Base-by-base conservation (phyloP, 2,329 filamentous ascomycete species). In the Fusarium drepaniforme region DNA sequence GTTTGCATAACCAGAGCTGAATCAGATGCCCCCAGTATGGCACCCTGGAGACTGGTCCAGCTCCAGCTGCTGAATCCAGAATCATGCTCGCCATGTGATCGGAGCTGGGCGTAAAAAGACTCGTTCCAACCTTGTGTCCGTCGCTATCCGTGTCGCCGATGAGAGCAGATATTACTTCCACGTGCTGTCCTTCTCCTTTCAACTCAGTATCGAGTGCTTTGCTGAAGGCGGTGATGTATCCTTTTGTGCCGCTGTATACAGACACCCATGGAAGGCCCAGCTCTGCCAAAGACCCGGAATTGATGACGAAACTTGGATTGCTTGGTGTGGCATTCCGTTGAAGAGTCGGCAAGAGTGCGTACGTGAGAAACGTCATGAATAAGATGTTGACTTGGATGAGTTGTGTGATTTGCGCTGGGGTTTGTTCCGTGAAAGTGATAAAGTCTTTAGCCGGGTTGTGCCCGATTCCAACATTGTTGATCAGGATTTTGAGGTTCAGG, bases 341-440 rank as follows among this genome's bases (percentile, higher is more conserved):
- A 12, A 64, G 62, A 21, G 35, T 56, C 1, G 62, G 62, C 23
- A 64, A 28, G 12, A 64, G 13, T n/a, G 46, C 62, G 15, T 57
- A 46, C 1, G 62, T 64, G 21, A 64, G 62, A 8, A 64, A 53
- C 7, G 62, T 57, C 62, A 64, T 57, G 46, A 64, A 64, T 2
- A 35, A 64, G 16, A 64, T 64, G 62, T 64, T 64, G 46, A 64
- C 46, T 33, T 64, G 46, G 18, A 64, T 53, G 44, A 64, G 62
- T 33, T 64, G 62, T 2, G 46, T 30, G 46, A 57, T 64, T 57
- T 64, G 46, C 46, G 21, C 25, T 5, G 46, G 62, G 7, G 62
- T 65, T 23, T 65, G 62, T 7, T 57, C 62, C 2, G 49, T 57
- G 25, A 65, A 65, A 30, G 49, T 37, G 49, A 65, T 33, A 18